A percentile compares a stretch with the other conserved stretches of the same genome.
Evolutionary conservation across 2,329 filamentous ascomycete species (phyloP).

Genomic region (Fusarium verrucosum): DNA sequence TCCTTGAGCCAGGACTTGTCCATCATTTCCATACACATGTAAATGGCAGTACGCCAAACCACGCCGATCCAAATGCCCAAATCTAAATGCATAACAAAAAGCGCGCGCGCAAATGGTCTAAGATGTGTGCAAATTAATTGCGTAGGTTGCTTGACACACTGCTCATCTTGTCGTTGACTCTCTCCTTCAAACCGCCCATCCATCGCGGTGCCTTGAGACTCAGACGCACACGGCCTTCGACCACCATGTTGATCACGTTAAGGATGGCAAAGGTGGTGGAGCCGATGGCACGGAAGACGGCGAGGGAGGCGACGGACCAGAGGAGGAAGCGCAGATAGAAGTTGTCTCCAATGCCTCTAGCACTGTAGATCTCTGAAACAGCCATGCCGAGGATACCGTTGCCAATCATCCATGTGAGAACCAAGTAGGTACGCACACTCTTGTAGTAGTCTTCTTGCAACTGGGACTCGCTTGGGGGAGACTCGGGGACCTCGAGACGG

Average conservation of each 20-base stretch:
- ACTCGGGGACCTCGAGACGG: constrained; percentile 79
- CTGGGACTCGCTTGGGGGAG: constrained; percentile 75
- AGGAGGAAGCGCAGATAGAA: constrained; percentile 93
- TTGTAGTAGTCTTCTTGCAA: constrained; percentile 99
- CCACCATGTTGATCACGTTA: constrained; percentile 82
- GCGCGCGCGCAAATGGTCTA: constrained; percentile 6
- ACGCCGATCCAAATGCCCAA: constrained; percentile 27
- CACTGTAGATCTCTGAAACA: constrained; percentile 84
- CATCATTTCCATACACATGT: constrained; percentile 18
- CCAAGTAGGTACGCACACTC: constrained; percentile 97
- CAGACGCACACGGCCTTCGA: constrained; percentile 80
- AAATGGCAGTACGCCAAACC: constrained; percentile 17
- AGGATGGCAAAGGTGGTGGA: constrained; percentile 83
- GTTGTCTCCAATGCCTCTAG: constrained; percentile 78
- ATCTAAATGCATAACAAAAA: constrained; percentile 25
- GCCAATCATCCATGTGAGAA: constrained; percentile 90
- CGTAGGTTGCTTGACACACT: constrained; percentile 58
- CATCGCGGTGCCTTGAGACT: constrained; percentile 65
- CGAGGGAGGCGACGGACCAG: constrained; percentile 87
- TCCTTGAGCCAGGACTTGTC: background rate
- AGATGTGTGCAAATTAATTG: constrained; percentile 41
- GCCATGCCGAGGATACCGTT: constrained; percentile 96
- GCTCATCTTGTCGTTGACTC: constrained; percentile 59
- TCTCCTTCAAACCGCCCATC: constrained; percentile 56
- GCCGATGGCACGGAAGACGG: constrained; percentile 87